Conservation (phyloP, 23 red algal species). For the Chondrus crispus region DNA sequence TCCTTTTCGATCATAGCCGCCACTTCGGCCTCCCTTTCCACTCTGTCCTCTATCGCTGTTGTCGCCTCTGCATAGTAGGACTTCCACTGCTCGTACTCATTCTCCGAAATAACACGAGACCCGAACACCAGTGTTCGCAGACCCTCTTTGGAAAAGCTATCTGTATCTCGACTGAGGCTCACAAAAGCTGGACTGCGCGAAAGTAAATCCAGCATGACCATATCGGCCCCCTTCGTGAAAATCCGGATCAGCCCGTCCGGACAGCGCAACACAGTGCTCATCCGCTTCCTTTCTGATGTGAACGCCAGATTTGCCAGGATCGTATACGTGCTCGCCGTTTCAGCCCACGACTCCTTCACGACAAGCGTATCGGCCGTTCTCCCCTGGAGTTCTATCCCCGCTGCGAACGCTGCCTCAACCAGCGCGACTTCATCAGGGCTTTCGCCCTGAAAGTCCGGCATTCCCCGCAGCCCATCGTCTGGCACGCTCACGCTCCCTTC, state of each 20-base stretch:
- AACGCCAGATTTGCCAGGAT: slow-evolving; percentile 77
- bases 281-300: slow-evolving; percentile 80
- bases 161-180: slow-evolving; percentile 48
- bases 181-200: not conserved
- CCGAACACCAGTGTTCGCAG: slow-evolving; percentile 83
- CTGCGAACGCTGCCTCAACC: slow-evolving; percentile 58
- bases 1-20: slow-evolving; percentile 58
- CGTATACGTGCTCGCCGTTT: slow-evolving; percentile 12
- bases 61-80: slow-evolving; percentile 44
- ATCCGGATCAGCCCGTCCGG: slow-evolving; percentile 66
- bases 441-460: slow-evolving; percentile 61
- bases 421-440: slow-evolving; percentile 93
- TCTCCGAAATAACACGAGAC: slow-evolving; percentile 20
- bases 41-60: slow-evolving; percentile 34
- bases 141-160: slow-evolving; percentile 77
- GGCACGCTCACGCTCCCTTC: too few species aligned
- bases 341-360: not conserved
- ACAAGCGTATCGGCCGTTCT: slow-evolving; percentile 31
- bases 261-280: slow-evolving; percentile 69
- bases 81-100: slow-evolving; percentile 49
- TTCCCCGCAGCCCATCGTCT: not conserved
- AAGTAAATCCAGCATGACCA: slow-evolving; percentile 73
- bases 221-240: slow-evolving; percentile 89
- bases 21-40: slow-evolving; percentile 35
- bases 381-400: slow-evolving; percentile 46